A percentile compares a stretch with the other conserved stretches of the same genome.
phyloP scores from a whole-genome alignment of 1,284 basidiomycete genomes.

The Apiotrichum siamense region DNA sequence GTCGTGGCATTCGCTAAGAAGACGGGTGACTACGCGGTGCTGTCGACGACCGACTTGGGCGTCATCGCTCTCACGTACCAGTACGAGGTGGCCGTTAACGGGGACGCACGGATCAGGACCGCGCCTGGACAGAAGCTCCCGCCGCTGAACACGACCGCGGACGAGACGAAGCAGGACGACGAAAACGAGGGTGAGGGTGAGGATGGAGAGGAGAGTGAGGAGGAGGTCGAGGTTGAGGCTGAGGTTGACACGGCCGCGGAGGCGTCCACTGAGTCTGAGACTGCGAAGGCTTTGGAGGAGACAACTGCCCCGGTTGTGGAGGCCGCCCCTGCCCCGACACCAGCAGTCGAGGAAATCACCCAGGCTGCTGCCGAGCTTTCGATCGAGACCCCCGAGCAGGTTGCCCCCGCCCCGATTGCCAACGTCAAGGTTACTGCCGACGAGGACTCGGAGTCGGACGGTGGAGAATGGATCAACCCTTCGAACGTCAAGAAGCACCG shows the following conservation, averaged over 20 bases:
- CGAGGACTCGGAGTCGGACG: constrained; percentile 63
- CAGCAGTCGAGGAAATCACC: constrained; percentile 6
- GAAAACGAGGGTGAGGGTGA: constrained; percentile 42
- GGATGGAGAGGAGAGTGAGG: constrained; percentile 46
- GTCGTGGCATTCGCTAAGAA: constrained; percentile 89
- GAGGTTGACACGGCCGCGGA: constrained; percentile 13
- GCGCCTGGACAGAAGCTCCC: constrained; percentile 48
- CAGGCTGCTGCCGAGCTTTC: constrained; percentile 4
- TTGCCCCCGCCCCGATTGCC: background rate
- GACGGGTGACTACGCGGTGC: constrained; percentile 91
- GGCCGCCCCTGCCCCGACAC: constrained; percentile 5
- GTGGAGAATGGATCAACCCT: constrained; percentile 96
- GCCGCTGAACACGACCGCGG: constrained; percentile 1
- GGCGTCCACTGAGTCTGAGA: background rate
- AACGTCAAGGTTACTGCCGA: constrained; percentile 14
- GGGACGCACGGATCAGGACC: constrained; percentile 50
- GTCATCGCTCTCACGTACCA: constrained; percentile 85
- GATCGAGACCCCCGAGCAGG: background rate
- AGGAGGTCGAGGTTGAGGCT: constrained; percentile 32
- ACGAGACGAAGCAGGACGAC: constrained; percentile 45
- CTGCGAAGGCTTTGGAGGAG: constrained; percentile 17
- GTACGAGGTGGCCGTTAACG: constrained; percentile 58
- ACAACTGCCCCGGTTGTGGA: background rate
- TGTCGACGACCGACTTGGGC: constrained; percentile 85
- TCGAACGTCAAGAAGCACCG: constrained; percentile 81